Evolutionary conservation across 2,329 filamentous ascomycete species (phyloP), one percentile per base, ranked within the genome.

Genomic region (Thelonectria olida): DNA sequence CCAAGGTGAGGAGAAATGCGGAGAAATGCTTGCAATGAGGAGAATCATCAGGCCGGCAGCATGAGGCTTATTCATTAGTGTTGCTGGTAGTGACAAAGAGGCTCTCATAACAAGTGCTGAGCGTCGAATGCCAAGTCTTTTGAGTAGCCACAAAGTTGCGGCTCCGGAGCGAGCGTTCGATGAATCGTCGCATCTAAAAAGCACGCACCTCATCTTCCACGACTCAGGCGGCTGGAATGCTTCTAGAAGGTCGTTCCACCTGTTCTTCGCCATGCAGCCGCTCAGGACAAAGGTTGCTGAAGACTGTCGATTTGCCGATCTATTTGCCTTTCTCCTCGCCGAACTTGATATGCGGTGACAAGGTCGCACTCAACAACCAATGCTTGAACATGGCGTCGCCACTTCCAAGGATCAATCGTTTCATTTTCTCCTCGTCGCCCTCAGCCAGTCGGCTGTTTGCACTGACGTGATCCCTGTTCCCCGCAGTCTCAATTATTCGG

Each of bases 401-500:
- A 45, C 42, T 17, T 45, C 42, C 42, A 45, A 25, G 42, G 25
- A n/a, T 22, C 12, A 25, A 10, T 31, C 27, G 45, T 48, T 34
- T 34, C 25, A 31, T 23, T 13, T 4, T 31, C 17, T 31, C n/a
- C 39, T 27, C 48, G 39, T 39, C 50, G 17, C 47, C 22, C 13
- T 15, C 20, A 27, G 48, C 41, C 48, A 20, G 49, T 39, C 39
- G 25, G 23, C 39, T 27, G 22, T 31, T 17, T 17, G n/a, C 10
- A 17, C 45, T 38, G 55, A 45, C 42, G 27, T 6, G 20, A 45
- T 45, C 22, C 42, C 42, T 7, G 42, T 45, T 17, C 42, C 42
- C 42, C 42, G 42, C 42, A 45, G 22, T 27, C 13, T n/a, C n/a
- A n/a, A 25, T 27, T 39, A 58, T 53, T 58, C 55, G 55, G 55